Base-by-base conservation (phyloP, 1,139 yeast species). In the Maudiozyma humilis region DNA sequence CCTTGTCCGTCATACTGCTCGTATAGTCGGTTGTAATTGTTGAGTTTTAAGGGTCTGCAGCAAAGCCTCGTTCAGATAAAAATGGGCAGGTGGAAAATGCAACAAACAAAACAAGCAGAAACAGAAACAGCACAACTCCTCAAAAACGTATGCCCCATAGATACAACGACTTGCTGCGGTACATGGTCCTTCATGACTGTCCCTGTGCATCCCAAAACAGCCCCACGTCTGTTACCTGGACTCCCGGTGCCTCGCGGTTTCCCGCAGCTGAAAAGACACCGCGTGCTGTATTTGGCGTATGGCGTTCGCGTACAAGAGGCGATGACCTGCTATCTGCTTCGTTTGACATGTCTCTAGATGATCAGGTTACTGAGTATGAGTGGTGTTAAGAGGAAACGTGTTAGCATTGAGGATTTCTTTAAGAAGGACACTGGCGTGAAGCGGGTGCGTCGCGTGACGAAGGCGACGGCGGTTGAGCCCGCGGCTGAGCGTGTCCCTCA, bases 381-480 rank as follows among this genome's bases (percentile, higher is more conserved):
- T 18, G 27, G 35, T 29, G 36, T 27, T 6, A 38, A 35, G 12
- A 43, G 37, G 27, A 32, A 30, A 27, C 40, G 36, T 35, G 14
- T 33, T 3, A 38, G 40, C 2, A 38, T 43, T 17, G 31, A 43
- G n/a, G 43, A 43, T 3, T 43, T 43, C 18, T 40, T 43, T 20
- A 16, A 10, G n/a, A n/a, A 13, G 3, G 33, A n/a, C 20, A 42
- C 39, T 40, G 40, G 33, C 13, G 16, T 16, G 12, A 39, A 39
- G 27, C 16, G 4, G 16, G 31, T 10, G 16, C 7, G n/a, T n/a
- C n/a, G n/a, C n/a, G n/a, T n/a, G n/a, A n/a, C n/a, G n/a, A n/a
- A n/a, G n/a, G n/a, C n/a, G n/a, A n/a, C n/a, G n/a, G n/a, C n/a
- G n/a, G n/a, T n/a, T n/a, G n/a, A n/a, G n/a, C n/a, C n/a, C 37